Evolutionary conservation across 495 filamentous ascomycete genomes (phyloP).

Genomic region (Xylaria acuta): DNA sequence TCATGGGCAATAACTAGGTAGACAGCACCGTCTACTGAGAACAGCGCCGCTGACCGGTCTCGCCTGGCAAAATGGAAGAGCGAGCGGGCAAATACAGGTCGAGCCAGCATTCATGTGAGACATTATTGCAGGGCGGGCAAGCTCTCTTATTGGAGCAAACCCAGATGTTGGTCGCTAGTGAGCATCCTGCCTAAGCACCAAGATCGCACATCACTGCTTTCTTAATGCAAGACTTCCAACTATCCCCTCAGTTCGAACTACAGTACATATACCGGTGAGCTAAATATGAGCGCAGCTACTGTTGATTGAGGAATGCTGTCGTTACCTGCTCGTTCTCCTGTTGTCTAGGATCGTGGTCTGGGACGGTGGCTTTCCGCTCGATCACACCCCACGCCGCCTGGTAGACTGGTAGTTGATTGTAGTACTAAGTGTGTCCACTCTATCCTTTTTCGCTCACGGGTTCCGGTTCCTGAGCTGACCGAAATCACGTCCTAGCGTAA

Average conservation of each 20-base stretch:
- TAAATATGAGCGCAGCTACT: not conserved
- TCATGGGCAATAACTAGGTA: not conserved
- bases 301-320: not conserved
- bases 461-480: not conserved
- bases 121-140: not conserved
- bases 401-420: not conserved
- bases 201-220: slow-evolving; percentile 3
- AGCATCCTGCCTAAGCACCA: slow-evolving; percentile 19
- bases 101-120: not conserved
- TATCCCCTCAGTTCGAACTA: not conserved
- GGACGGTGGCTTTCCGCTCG: not conserved
- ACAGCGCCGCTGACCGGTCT: slow-evolving; percentile 1
- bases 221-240: not conserved
- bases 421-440: not conserved
- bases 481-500: slow-evolving; percentile 6
- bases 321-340: not conserved
- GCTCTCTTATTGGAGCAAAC: slow-evolving; percentile 21
- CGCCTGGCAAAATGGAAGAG: slow-evolving; percentile 11
- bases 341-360: not conserved
- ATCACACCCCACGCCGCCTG: slow-evolving; percentile 8
- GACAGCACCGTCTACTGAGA: not conserved
- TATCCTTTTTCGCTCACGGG: not conserved
- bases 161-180: not conserved
- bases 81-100: not conserved
- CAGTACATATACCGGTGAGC: not conserved